Percentiles rank a stretch among this genome's conserved stretches.
phyloP scores from a whole-genome alignment of 1,139 yeast species.

The Wickerhamomyces sp. region DNA sequence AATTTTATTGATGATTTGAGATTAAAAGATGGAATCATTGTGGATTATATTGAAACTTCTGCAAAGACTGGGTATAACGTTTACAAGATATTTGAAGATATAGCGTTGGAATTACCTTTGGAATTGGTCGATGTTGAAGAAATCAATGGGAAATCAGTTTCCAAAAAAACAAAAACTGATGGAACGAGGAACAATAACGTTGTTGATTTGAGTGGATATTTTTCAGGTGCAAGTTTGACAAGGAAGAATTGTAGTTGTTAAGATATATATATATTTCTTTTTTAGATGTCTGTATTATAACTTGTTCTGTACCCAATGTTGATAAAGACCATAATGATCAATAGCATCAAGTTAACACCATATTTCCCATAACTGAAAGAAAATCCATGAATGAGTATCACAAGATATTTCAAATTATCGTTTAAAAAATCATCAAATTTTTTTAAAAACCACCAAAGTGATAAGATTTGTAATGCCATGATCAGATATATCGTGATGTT shows the following conservation, averaged over 20 bases:
- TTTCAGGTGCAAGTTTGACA: too few relatives aligned
- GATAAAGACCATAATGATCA: not conserved
- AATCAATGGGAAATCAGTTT: too few relatives aligned
- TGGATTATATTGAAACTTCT: conserved; percentile 69
- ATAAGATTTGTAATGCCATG: too few relatives aligned
- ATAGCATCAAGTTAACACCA: not conserved
- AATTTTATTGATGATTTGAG: conserved; percentile 4
- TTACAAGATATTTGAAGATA: conserved; percentile 48
- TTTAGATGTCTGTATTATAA: too few relatives aligned
- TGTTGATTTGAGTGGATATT: conserved; percentile 2
- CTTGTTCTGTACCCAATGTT: too few relatives aligned
- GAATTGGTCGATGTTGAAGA: conserved; percentile 15
- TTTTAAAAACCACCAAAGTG: not conserved
- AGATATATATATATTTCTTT: not conserved
- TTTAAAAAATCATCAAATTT: not conserved
- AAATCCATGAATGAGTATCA: not conserved
- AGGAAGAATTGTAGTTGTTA: conserved; percentile 5
- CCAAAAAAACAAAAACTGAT: too few relatives aligned
- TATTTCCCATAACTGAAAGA: not conserved
- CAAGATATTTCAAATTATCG: not conserved
- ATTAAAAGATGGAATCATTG: conserved; percentile 34
- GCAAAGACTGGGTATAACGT: conserved; percentile 81
- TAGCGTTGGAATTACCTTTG: conserved; percentile 22
- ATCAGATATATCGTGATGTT: too few relatives aligned
- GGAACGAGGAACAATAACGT: not conserved